A percentile compares a stretch with the other conserved stretches of the same genome.
Evolutionary conservation across 2,329 filamentous ascomycete species (phyloP).

Genomic region (Sporothrix brasiliensis): DNA sequence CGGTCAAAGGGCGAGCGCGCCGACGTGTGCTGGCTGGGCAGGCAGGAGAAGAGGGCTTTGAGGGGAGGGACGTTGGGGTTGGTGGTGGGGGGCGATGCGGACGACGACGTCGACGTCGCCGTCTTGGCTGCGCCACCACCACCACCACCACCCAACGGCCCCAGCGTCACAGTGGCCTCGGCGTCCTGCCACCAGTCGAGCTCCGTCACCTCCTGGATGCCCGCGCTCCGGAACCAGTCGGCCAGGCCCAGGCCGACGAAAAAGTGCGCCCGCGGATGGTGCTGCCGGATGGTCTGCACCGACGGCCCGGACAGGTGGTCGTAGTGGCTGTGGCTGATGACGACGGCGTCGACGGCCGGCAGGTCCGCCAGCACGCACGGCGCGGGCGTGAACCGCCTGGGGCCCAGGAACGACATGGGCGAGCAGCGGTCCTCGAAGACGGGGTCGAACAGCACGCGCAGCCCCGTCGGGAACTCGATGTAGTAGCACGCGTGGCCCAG

Average conservation of each 20-base stretch:
- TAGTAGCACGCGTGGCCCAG: conserved; percentile 94
- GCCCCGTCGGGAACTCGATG: conserved; percentile 81
- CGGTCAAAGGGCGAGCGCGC: conserved; percentile 70
- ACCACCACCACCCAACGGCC: not conserved
- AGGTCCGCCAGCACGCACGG: conserved; percentile 79
- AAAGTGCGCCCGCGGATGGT: conserved; percentile 79
- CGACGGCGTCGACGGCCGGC: conserved; percentile 72
- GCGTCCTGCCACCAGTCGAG: conserved; percentile 93
- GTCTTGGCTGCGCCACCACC: not conserved
- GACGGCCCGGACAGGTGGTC: conserved; percentile 84
- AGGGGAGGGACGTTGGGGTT: conserved; percentile 48
- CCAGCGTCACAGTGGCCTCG: conserved; percentile 63
- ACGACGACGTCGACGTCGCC: not conserved
- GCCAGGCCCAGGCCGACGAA: conserved; percentile 84
- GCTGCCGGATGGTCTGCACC: conserved; percentile 68
- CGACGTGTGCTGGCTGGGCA: conserved; percentile 83
- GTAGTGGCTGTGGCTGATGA: conserved; percentile 91
- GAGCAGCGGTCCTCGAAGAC: conserved; percentile 88
- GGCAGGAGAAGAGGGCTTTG: conserved; percentile 70
- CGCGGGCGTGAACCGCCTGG: conserved; percentile 75
- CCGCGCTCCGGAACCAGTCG: conserved; percentile 73
- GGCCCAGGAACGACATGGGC: conserved; percentile 68
- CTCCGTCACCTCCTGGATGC: conserved; percentile 78
- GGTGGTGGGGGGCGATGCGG: not conserved
- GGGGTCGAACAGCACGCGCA: conserved; percentile 90